Evolutionary conservation across 1,139 yeast species (phyloP).

Genomic region (Saccharomyces hybrid): DNA sequence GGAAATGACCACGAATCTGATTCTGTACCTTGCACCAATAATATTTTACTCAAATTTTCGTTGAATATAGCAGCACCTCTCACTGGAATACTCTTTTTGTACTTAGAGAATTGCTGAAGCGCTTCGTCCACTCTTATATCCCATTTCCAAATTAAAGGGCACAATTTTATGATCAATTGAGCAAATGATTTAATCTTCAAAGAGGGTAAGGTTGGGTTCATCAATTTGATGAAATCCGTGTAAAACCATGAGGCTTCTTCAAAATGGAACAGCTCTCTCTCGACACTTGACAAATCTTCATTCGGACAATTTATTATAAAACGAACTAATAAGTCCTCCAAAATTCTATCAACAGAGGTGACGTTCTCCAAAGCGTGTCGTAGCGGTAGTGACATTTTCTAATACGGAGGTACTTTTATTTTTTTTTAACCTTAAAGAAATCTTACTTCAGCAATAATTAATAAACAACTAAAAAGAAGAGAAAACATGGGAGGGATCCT

Average conservation of each 20-base stretch:
- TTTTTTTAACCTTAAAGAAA: background rate
- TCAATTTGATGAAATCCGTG: constrained; percentile 69
- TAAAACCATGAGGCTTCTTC: constrained; percentile 99
- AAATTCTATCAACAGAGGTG: constrained; percentile 57
- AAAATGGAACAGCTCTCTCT: constrained; percentile 80
- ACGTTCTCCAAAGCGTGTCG: constrained; percentile 30
- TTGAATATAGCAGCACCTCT: constrained; percentile 91
- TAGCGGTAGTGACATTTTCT: constrained; percentile 30
- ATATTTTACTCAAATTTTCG: constrained; percentile 55
- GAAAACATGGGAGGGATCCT: background rate
- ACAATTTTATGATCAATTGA: constrained; percentile 58
- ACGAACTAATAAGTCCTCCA: constrained; percentile 83
- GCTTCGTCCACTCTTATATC: constrained; percentile 59
- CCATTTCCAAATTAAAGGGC: constrained; percentile 87
- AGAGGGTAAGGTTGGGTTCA: constrained; percentile 69
- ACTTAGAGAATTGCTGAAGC: constrained; percentile 65
- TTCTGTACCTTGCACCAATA: constrained; percentile 81
- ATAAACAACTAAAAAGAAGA: background rate
- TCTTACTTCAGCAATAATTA: background rate
- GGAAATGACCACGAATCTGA: constrained; percentile 93
- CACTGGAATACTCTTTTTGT: constrained; percentile 88
- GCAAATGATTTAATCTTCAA: constrained; percentile 79
- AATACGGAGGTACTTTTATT: background rate
- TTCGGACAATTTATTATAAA: constrained; percentile 87
- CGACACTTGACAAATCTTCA: constrained; percentile 79